phyloP scores from a whole-genome alignment of 228 moss, liverwort and hornwort species.

The Sphagnum magellanicum region DNA sequence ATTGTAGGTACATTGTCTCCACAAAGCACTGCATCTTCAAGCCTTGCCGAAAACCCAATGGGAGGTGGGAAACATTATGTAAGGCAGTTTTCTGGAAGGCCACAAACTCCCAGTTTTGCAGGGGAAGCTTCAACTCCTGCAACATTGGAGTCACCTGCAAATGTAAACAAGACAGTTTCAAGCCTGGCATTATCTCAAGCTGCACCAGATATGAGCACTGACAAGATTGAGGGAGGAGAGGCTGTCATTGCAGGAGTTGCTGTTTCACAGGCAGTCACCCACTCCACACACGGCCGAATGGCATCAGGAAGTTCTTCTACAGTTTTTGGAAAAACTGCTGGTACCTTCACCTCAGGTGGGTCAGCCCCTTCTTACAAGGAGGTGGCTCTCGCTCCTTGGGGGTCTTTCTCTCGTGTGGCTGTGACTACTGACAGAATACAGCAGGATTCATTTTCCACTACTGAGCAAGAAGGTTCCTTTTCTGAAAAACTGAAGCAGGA shows the following conservation, averaged over 20 bases:
- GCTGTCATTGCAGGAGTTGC: background rate
- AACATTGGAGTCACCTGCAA: background rate
- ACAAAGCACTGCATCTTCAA: background rate
- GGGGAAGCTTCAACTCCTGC: background rate
- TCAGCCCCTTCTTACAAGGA: conserved; percentile 53
- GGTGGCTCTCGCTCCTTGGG: conserved; percentile 45
- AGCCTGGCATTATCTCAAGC: background rate
- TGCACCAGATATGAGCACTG: background rate
- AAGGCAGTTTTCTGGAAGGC: background rate
- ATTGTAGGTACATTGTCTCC: background rate
- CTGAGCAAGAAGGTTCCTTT: too few species aligned
- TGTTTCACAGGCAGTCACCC: background rate
- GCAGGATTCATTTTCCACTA: background rate
- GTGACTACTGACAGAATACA: background rate
- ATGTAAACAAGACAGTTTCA: background rate
- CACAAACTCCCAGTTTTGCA: background rate
- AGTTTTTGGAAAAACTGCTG: background rate
- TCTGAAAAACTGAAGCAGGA: too few species aligned
- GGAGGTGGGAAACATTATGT: background rate
- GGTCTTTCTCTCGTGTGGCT: conserved; percentile 11
- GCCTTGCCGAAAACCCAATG: background rate
- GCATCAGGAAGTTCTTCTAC: background rate
- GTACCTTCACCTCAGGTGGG: conserved; percentile 10
- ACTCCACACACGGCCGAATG: background rate
- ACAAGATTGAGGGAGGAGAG: conserved; percentile 9